A percentile compares a stretch with the other conserved stretches of the same genome.
Conservation (phyloP, 1,284 basidiomycete species). For the Melampsora allii-populina region DNA sequence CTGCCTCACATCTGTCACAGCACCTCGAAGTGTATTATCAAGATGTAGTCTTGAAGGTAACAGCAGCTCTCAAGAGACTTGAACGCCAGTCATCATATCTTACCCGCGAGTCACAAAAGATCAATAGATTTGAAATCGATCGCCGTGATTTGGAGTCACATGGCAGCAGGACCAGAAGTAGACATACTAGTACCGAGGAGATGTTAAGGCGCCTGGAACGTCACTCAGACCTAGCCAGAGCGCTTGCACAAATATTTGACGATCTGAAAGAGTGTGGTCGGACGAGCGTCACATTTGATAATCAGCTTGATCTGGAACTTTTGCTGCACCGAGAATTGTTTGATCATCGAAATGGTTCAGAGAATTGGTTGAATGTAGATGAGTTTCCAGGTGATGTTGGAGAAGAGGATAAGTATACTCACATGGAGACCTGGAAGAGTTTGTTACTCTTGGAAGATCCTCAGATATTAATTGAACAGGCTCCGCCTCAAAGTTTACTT, state of each 20-base stretch:
- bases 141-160: constrained; percentile 9
- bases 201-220: constrained; percentile 16
- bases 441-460: constrained; percentile 30
- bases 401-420: constrained; percentile 27
- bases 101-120: constrained; percentile 28
- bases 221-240: constrained; percentile 34
- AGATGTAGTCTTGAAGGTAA: constrained; percentile 41
- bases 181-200: constrained; percentile 21
- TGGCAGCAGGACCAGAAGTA: constrained; percentile 6
- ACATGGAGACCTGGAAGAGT: constrained; percentile 42
- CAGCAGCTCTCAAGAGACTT: constrained; percentile 29
- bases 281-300: constrained; percentile 33
- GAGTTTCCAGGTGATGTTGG: constrained; percentile 10
- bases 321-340: constrained; percentile 40
- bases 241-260: constrained; percentile 24
- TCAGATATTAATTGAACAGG: constrained; percentile 26
- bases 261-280: constrained; percentile 25
- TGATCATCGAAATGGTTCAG: constrained; percentile 20
- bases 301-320: constrained; percentile 37
- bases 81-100: constrained; percentile 39
- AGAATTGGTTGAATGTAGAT: constrained; percentile 11
- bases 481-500: constrained; percentile 24
- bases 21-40: constrained; percentile 42
- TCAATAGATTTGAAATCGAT: constrained; percentile 18
- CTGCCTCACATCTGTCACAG: constrained; percentile 35